Conservation (phyloP, 805 yeast genomes). For the Lipomyces oligophaga region DNA sequence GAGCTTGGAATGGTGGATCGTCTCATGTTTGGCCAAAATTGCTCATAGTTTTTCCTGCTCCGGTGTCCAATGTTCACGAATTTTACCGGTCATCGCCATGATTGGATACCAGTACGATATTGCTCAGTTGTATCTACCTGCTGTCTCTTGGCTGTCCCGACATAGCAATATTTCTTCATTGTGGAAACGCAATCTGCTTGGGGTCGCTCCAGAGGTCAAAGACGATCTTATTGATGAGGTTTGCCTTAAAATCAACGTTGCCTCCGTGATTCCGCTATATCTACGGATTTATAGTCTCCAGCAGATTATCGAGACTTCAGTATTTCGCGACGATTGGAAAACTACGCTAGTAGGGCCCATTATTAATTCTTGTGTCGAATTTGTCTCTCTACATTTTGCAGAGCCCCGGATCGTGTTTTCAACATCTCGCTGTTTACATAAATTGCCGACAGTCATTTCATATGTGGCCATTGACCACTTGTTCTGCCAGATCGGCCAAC, state of each 20-base stretch:
- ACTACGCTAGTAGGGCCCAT: conserved; percentile 15
- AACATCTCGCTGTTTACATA: conserved; percentile 12
- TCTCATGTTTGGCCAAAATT: conserved; percentile 14
- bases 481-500: conserved; percentile 1
- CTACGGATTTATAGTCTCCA: conserved; percentile 16
- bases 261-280: conserved; percentile 20
- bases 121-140: conserved; percentile 17
- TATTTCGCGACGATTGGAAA: conserved; percentile 25
- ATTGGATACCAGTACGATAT: conserved; percentile 22
- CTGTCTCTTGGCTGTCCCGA: conserved; percentile 21
- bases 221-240: conserved; percentile 21
- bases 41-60: conserved; percentile 23
- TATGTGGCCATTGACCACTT: conserved; percentile 22
- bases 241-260: conserved; percentile 8
- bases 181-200: conserved; percentile 23
- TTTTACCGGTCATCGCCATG: conserved; percentile 21
- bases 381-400: conserved; percentile 12
- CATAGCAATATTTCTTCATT: conserved; percentile 17
- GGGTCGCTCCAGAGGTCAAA: conserved; percentile 16
- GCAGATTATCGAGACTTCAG: conserved; percentile 16
- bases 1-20: conserved; percentile 22
- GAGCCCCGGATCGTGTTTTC: conserved; percentile 26
- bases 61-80: conserved; percentile 21
- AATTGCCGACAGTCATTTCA: conserved; percentile 11
- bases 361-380: conserved; percentile 14